These are phyloP conservation scores for Colletotrichum sojae DNA, from an alignment of 2,329 filamentous ascomycete genomes.

Conservation along the genomic window DNA sequence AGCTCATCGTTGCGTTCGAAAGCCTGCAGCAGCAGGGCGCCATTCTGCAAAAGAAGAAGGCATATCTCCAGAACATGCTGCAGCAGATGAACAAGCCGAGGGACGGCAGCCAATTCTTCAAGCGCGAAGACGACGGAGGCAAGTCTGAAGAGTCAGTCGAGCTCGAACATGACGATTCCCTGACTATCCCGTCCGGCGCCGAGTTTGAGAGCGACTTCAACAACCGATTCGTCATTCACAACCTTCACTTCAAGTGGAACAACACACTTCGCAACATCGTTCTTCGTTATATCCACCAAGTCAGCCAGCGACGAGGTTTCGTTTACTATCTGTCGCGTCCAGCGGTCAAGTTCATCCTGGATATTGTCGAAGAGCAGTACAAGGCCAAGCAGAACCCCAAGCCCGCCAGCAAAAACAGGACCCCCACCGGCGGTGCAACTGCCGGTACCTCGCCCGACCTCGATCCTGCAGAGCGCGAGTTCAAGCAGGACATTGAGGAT, in stretches of 20 bases:
- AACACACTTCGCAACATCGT: slow-evolving; percentile 97
- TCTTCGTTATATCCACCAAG: slow-evolving; percentile 96
- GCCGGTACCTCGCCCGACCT: slow-evolving; percentile 52
- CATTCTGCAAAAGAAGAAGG: slow-evolving; percentile 70
- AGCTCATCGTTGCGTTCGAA: slow-evolving; percentile 72
- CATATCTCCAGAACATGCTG: slow-evolving; percentile 72
- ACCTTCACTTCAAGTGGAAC: slow-evolving; percentile 98
- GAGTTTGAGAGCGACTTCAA: slow-evolving; percentile 97
- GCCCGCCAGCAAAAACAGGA: slow-evolving; percentile 45
- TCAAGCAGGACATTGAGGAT: slow-evolving; percentile 79
- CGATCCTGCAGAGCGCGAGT: slow-evolving; percentile 68
- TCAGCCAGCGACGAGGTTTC: slow-evolving; percentile 94
- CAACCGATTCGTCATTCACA: slow-evolving; percentile 98
- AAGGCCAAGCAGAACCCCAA: slow-evolving; percentile 71
- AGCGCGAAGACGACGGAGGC: slow-evolving; percentile 44
- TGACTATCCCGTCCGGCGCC: slow-evolving; percentile 78
- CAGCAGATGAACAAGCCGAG: slow-evolving; percentile 59
- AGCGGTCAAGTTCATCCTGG: slow-evolving; percentile 97
- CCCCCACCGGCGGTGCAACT: slow-evolving; percentile 39
- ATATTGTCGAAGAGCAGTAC: slow-evolving; percentile 95
- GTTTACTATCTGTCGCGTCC: slow-evolving; percentile 97
- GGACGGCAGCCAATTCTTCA: slow-evolving; percentile 47
- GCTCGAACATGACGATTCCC: slow-evolving; percentile 67
- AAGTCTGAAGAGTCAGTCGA: slow-evolving; percentile 56
- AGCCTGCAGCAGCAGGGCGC: slow-evolving; percentile 68